phyloP scores from a whole-genome alignment of 2,329 filamentous ascomycete species.

The Xylariaceae sp. region DNA sequence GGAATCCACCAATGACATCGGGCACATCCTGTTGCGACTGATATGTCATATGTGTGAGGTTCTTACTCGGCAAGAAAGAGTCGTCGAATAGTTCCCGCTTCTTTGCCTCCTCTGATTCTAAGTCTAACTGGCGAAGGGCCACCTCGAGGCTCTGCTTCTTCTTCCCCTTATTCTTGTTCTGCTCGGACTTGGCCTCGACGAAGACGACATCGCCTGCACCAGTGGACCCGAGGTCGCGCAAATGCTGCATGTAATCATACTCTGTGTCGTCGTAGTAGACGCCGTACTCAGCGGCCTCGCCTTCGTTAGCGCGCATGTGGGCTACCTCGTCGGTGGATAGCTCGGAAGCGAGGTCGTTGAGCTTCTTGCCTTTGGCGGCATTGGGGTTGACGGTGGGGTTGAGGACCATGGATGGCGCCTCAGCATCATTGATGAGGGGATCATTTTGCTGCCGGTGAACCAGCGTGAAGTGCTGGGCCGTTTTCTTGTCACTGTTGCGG shows the following conservation, averaged over 20 bases:
- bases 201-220: conserved; percentile 74
- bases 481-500: conserved; percentile 71
- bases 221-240: conserved; percentile 74
- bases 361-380: conserved; percentile 55
- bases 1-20: conserved; percentile 86
- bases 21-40: conserved; percentile 91
- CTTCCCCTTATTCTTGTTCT: conserved; percentile 67
- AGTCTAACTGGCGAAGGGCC: conserved; percentile 62
- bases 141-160: conserved; percentile 79
- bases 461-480: conserved; percentile 86
- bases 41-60: conserved; percentile 72
- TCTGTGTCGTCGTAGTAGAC: conserved; percentile 92
- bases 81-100: conserved; percentile 62
- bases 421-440: conserved; percentile 88
- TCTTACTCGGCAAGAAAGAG: conserved; percentile 75
- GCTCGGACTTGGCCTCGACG: conserved; percentile 58
- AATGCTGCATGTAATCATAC: conserved; percentile 99
- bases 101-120: conserved; percentile 43
- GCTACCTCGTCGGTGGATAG: conserved; percentile 61
- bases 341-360: conserved; percentile 72
- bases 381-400: conserved; percentile 58
- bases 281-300: conserved; percentile 90
- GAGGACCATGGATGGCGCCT: conserved; percentile 86
- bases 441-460: conserved; percentile 97
- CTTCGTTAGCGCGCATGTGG: conserved; percentile 79